Base-by-base conservation (phyloP, 208 protist genomes). In the Leishmania lainsoni region DNA sequence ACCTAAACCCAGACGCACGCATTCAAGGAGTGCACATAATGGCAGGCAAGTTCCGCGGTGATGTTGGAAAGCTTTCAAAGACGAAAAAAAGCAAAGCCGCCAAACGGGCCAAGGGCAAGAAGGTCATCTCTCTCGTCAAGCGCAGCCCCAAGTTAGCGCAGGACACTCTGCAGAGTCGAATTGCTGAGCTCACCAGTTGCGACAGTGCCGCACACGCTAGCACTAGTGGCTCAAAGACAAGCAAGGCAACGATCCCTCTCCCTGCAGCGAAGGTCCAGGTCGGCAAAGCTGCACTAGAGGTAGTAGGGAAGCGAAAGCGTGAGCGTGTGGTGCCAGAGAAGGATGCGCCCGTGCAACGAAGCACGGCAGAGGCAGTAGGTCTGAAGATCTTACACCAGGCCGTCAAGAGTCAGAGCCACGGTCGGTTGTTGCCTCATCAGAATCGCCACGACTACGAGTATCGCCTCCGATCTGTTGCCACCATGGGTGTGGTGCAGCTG, bases 371-470 rank as follows among this genome's bases (percentile, higher is more conserved):
- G 78, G 91, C 91, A 35, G 84, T 93, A 35, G 94, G 92, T 17
- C 87, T 96, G 1, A 87, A 89, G 69, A 89, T 96, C 32, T 83
- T 97, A 58, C 87, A 91, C 77, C 90, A 91, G 74, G 94, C 94
- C 1, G 88, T 97, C 32, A 91, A 91, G 78, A 90, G 87, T 59
- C 94, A 96, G 73, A 92, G 88, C 61, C 86, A 98, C 86, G 94
- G 94, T n/a, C 87, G 89, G 12, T 80, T 95, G 20, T 73, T 98
- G 22, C 90, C 90, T 0, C 87, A 92, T 71, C 94, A 97, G 71
- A 88, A 86, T 56, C 86, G 92, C 2, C 94, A 96, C 78, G 94
- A 98, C 83, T 98, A 98, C 81, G 94, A 98, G 80, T 96, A 96
- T 75, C 90, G 92, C 29, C 91, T 98, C 5, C 94, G 94, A 56